Conservation (phyloP, 371 early-diverging fungal species). For the Mucor irregularis region DNA sequence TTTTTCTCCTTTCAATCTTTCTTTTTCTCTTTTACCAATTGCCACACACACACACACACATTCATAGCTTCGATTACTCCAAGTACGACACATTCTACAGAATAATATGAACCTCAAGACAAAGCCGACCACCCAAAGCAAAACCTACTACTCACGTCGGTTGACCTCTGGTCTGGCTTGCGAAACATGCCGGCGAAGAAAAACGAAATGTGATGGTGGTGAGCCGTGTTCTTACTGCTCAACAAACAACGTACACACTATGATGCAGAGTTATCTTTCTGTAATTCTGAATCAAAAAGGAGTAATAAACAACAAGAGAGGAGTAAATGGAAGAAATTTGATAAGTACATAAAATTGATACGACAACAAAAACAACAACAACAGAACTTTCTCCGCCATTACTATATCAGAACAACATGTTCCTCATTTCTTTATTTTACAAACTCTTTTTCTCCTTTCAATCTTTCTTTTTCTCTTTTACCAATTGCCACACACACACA, state of each 20-base stretch:
- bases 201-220: constrained; percentile 49
- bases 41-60: not conserved
- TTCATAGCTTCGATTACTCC: not conserved
- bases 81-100: not conserved
- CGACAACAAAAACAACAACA: too few relatives aligned
- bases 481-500: not conserved
- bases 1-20: not conserved
- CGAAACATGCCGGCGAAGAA: constrained; percentile 45
- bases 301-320: too few relatives aligned
- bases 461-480: not conserved
- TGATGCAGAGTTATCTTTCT: too few relatives aligned
- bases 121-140: too few relatives aligned
- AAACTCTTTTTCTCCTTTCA: not conserved
- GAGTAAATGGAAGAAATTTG: too few relatives aligned
- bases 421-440: not conserved
- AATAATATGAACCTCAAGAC: not conserved
- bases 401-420: not conserved
- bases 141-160: constrained; percentile 22
- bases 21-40: not conserved
- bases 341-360: not conserved
- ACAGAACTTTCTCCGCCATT: not conserved
- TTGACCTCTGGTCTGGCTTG: constrained; percentile 48
- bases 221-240: constrained; percentile 46
- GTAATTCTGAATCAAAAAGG: too few relatives aligned
- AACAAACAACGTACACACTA: constrained; percentile 32